phyloP scores from a whole-genome alignment of 1,139 yeast genomes.

The Candida freyschussii region DNA sequence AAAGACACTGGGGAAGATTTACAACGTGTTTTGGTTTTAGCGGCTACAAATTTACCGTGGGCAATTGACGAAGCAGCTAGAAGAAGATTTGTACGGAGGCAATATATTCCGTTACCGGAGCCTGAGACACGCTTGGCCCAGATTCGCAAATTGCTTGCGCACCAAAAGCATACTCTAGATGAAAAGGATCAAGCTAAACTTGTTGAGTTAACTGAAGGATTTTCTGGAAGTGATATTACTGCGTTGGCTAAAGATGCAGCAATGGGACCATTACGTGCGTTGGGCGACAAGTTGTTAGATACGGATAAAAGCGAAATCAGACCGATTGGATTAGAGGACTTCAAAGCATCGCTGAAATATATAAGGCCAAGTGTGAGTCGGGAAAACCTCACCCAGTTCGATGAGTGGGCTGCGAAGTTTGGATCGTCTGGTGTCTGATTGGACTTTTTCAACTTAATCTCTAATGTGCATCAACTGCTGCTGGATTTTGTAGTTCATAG shows the following conservation, averaged over 20 bases:
- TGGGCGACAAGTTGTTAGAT: constrained; percentile 81
- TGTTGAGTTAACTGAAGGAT: constrained; percentile 66
- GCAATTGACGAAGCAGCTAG: constrained; percentile 97
- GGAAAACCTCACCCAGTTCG: constrained; percentile 76
- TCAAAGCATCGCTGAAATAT: constrained; percentile 68
- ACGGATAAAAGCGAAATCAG: constrained; percentile 86
- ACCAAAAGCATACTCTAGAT: constrained; percentile 70
- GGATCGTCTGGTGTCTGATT: constrained; percentile 85
- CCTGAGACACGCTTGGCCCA: constrained; percentile 75
- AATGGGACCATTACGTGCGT: constrained; percentile 90
- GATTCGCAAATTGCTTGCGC: constrained; percentile 59
- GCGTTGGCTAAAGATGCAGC: constrained; percentile 97
- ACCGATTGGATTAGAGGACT: constrained; percentile 73
- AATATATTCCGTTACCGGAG: constrained; percentile 93
- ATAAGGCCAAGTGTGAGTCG: constrained; percentile 89
- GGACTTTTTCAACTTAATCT: neutral
- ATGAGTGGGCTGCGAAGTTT: constrained; percentile 84
- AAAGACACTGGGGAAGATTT: constrained; percentile 52
- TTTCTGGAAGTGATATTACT: constrained; percentile 91
- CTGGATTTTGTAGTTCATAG: neutral
- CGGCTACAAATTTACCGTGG: constrained; percentile 98
- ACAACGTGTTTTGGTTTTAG: constrained; percentile 80
- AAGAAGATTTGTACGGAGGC: constrained; percentile 87
- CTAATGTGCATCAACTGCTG: no score
- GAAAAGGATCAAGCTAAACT: constrained; percentile 60